Conservation (phyloP, 2,329 filamentous ascomycete genomes). For the Gaeumannomyces tritici region DNA sequence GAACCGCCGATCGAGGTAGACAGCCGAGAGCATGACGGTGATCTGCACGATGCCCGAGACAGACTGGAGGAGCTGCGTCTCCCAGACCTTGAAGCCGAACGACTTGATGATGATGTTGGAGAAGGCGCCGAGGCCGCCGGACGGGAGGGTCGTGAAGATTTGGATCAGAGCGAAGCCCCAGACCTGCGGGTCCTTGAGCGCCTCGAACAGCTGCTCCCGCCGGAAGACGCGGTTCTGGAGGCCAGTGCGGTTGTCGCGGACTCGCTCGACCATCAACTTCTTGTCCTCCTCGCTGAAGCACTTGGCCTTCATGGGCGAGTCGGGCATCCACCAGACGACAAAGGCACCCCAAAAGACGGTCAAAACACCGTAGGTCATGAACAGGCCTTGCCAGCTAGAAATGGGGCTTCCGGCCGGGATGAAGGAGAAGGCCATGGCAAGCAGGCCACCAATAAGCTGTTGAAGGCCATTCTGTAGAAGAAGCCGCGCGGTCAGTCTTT, state of each 20-base stretch:
- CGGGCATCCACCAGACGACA: constrained; percentile 54
- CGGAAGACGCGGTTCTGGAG: constrained; percentile 13
- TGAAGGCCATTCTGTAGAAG: constrained; percentile 34
- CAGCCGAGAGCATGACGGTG: constrained; percentile 15
- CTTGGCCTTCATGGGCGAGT: constrained; percentile 64
- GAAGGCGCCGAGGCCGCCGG: constrained; percentile 25
- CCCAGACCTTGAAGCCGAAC: constrained; percentile 16
- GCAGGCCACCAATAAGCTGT: constrained; percentile 40
- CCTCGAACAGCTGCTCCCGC: constrained; percentile 10
- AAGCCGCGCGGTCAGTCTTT: constrained; percentile 36
- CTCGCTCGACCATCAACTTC: constrained; percentile 50
- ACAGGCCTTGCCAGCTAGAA: constrained; percentile 43
- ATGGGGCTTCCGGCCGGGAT: constrained; percentile 20
- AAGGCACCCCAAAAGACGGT: constrained; percentile 55
- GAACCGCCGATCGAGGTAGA: constrained; percentile 11
- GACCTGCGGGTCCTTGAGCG: constrained; percentile 10
- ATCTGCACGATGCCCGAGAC: constrained; percentile 16
- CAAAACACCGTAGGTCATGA: constrained; percentile 53
- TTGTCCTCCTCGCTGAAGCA: constrained; percentile 60
- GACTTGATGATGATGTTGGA: constrained; percentile 20
- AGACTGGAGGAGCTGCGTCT: constrained; percentile 20
- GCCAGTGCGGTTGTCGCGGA: constrained; percentile 51
- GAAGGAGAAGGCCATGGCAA: constrained; percentile 33
- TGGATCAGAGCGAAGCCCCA: constrained; percentile 13
- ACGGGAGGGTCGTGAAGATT: constrained; percentile 15